Percentiles rank a stretch among this genome's conserved stretches.
These are phyloP conservation scores for Dillenia suffruticosa DNA, from an alignment of 164 flowering plant genomes.

Conservation along the genomic window DNA sequence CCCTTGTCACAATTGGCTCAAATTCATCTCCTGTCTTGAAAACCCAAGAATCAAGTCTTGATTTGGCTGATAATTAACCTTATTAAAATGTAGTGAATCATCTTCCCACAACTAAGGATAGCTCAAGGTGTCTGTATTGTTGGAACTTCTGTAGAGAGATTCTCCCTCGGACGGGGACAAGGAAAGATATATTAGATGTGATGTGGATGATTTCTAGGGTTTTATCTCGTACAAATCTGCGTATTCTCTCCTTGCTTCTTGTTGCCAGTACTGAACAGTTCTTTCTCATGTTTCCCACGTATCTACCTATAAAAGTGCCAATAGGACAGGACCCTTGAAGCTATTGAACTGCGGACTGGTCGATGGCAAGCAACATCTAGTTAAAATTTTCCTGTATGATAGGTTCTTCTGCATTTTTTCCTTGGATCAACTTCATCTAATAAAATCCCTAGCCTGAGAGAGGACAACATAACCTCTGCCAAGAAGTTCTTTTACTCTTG, in stretches of 20 bases:
- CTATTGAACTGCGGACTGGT: no score
- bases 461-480: no score
- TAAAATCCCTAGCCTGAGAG: no score
- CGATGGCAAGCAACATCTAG: no score
- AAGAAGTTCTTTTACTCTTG: no score
- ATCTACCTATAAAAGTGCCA: no score
- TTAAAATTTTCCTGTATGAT: no score
- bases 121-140: slow-evolving; percentile 7
- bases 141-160: slow-evolving; percentile 5
- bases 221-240: no score
- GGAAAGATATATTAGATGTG: neutral
- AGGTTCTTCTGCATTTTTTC: no score
- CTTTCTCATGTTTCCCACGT: no score
- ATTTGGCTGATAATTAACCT: slow-evolving; percentile 6
- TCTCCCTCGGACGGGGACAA: neutral
- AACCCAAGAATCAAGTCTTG: slow-evolving; percentile 9
- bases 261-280: neutral
- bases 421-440: no score
- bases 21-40: slow-evolving; percentile 8
- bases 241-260: neutral
- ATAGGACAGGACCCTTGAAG: no score
- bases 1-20: slow-evolving; percentile 4
- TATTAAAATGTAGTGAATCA: slow-evolving; percentile 12
- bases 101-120: slow-evolving; percentile 16
- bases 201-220: neutral